A percentile compares a stretch with the other conserved stretches of the same genome.
Evolutionary conservation across 2,329 filamentous ascomycete genomes (phyloP).

Genomic region (Gnomoniopsis sp.): DNA sequence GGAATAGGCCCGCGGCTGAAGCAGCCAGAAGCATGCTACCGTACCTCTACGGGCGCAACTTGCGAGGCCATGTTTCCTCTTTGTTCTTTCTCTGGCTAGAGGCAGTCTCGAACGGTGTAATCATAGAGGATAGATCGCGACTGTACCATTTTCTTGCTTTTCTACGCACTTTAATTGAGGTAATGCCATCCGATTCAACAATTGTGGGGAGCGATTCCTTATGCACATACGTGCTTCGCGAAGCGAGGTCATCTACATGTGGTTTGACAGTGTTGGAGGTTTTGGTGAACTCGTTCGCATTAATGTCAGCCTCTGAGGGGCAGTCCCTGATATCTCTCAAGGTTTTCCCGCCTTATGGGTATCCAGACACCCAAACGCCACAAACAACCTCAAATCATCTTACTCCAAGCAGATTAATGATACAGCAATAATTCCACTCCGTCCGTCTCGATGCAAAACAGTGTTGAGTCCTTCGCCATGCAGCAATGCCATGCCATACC

Average conservation of each 20-base stretch:
- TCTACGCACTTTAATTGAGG: not conserved
- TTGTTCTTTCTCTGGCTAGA: not conserved
- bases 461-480: not conserved
- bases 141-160: not conserved
- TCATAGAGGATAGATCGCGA: not conserved
- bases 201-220: no score
- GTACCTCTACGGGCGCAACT: not conserved
- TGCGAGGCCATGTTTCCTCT: not conserved
- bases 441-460: not conserved
- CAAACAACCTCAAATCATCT: not conserved
- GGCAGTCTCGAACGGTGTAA: not conserved
- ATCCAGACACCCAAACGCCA: slow-evolving; percentile 2
- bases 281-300: not conserved
- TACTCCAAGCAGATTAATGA: slow-evolving; percentile 11
- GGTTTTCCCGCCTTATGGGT: slow-evolving; percentile 5
- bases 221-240: no score
- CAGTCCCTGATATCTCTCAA: not conserved
- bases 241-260: not conserved
- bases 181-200: no score
- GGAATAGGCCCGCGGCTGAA: not conserved
- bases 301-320: not conserved
- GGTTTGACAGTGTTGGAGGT: not conserved
- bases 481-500: slow-evolving; percentile 8
- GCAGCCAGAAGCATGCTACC: not conserved
- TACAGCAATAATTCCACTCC: not conserved